Evolutionary conservation across 371 early-diverging fungal species (phyloP), one percentile per base, ranked within the genome.

Genomic region (Mucor sp.): DNA sequence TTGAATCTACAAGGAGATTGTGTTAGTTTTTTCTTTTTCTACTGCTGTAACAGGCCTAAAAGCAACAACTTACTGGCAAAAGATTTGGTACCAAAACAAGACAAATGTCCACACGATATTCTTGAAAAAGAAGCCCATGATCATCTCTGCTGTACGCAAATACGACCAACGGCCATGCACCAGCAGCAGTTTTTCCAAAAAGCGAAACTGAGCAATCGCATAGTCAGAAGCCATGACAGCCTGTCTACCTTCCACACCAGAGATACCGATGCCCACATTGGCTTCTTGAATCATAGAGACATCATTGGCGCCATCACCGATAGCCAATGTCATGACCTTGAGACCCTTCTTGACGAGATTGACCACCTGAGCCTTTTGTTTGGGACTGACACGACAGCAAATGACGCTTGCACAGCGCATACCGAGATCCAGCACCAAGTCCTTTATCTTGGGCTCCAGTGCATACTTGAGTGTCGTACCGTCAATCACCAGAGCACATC

Each of bases 251-350:
- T 97, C 97, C 64, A 94, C 91, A 67, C 97, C 97, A n/a, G 91
- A 88, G 60, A 97, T 95, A 57, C 97, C 97, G 19, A 97, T 81
- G 28, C 97, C 96, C 3, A 97, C 87, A 72, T 95, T 89, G 27
- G 97, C 93, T 67, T 87, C 91, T 76, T 93, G 93, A 61, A 97
- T 93, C 97, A 97, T 97, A 17, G 90, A 86, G 12, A 97, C 97
- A 76, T 97, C 97, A 74, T 97, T 97, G 25, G 95, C 95, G 37
- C 96, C 93, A 75, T 97, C 95, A 23, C 97, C 96, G 25, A 95
- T 91, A 14, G 95, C 90, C 66, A 92, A 68, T 0, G 91, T 91
- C 89, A 93, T 87, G 5, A 89, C 91, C 33, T 89, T 86, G 35
- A 89, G 76, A 15, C 88, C 85, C 44, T 78, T 80, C 30, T 80